Evolutionary conservation across 2,329 filamentous ascomycete genomes (phyloP), one percentile per base, ranked within the genome.

Genomic region (Neofusicoccum laricinum): DNA sequence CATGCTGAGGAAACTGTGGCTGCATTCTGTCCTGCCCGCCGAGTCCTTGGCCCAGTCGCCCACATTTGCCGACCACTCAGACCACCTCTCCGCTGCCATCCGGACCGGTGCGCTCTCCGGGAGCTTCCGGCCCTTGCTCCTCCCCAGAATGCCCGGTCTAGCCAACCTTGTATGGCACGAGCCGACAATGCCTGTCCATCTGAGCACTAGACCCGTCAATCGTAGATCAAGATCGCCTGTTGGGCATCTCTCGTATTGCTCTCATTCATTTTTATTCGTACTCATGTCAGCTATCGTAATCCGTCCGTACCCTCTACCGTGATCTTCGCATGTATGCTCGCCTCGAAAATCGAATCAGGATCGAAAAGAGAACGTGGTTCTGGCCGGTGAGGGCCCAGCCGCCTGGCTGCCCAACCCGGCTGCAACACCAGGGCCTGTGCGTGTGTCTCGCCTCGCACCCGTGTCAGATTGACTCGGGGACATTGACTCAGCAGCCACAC

Each of bases 181-280:
- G 30, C 30, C 51, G 51, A 34, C 51, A 55, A 55, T 55, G 45
- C 45, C 45, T 48, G 45, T 48, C 8, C 45, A 48, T 48, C 45
- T 48, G 11, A 55, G n/a, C 50, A 36, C 36, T 30, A 30, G 25
- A 6, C 7, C 25, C 25, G 15, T 12, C 7, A 2, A 19, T 30
- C 36, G 51, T 36, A 55, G 51, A 55, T 55, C 51, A 41, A 41
- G 51, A 55, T 55, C 51, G 51, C 36, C 51, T 8, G 15, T 55
- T 41, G 51, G 51, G 51, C 51, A 55, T 55, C 51, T 25, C 40
- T 55, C 51, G 51, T 51, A n/a, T 36, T 19, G 36, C 10, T 8
- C 7, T 38, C 36, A 30, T 43, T 32, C 21, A 11, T 32, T n/a
- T n/a, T 21, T 45, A 17, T 19, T 48, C 19, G 45, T 48, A 48